phyloP scores from a whole-genome alignment of 2,329 filamentous ascomycete genomes.

The Dactylonectria estremocensis region DNA sequence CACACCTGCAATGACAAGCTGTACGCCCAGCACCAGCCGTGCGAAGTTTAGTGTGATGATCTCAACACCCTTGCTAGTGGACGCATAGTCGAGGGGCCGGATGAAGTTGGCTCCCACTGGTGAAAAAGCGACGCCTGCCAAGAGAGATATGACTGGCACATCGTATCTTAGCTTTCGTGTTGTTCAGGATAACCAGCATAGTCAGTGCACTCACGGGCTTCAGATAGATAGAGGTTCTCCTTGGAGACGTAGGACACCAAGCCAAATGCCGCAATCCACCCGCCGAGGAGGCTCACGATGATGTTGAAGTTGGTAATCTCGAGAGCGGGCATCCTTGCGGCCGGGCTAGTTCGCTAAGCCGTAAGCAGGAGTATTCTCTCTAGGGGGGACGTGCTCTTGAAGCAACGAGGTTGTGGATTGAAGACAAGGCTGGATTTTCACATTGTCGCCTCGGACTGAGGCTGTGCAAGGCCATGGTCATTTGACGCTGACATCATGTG shows the following conservation, averaged over 20 bases:
- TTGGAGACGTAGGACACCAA: conserved; percentile 91
- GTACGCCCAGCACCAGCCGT: conserved; percentile 88
- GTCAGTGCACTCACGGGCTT: conserved; percentile 79
- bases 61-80: conserved; percentile 71
- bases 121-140: conserved; percentile 86
- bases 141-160: conserved; percentile 82
- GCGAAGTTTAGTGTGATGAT: conserved; percentile 87
- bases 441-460: not conserved
- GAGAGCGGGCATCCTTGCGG: conserved; percentile 54
- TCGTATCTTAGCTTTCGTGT: conserved; percentile 10
- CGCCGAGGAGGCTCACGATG: conserved; percentile 83
- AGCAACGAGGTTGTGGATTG: not conserved
- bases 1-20: conserved; percentile 89
- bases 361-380: not conserved
- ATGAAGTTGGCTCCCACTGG: conserved; percentile 84
- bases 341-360: not conserved
- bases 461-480: not conserved
- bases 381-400: not conserved
- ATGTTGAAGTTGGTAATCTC: conserved; percentile 86
- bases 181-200: not conserved
- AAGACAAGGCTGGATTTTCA: not conserved
- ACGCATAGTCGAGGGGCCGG: conserved; percentile 81
- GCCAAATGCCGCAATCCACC: conserved; percentile 90
- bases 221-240: conserved; percentile 90
- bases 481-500: not conserved